Conservation (phyloP, 306 rosid genomes). For the Fragaria ananassa region DNA sequence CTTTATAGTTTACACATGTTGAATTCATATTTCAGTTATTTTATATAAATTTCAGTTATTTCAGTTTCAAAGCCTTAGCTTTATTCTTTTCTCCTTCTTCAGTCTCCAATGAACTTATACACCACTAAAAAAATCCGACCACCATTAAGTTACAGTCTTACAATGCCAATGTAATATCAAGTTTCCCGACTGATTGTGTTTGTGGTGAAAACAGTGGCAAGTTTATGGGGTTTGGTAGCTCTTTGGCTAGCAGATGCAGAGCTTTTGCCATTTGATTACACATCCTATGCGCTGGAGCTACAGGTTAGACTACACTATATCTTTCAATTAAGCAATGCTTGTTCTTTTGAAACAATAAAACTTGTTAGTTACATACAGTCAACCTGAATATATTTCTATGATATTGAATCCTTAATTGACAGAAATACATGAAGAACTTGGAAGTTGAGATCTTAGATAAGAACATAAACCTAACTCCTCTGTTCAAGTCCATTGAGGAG, state of each 20-base stretch:
- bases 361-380: background rate
- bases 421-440: conserved; percentile 40
- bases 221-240: conserved; percentile 70
- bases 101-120: background rate
- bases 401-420: conserved; percentile 22
- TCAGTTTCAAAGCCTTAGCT: too few species aligned
- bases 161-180: background rate
- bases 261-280: conserved; percentile 7
- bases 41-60: too few species aligned
- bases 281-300: background rate
- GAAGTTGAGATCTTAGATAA: conserved; percentile 35
- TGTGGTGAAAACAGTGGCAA: conserved; percentile 42
- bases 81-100: background rate
- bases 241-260: conserved; percentile 44
- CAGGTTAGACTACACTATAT: background rate
- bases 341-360: background rate
- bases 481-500: conserved; percentile 49
- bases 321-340: background rate
- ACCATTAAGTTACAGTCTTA: background rate
- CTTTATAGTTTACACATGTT: too few species aligned
- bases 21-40: too few species aligned
- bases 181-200: background rate
- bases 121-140: background rate
- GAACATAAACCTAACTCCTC: conserved; percentile 47
- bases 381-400: conserved; percentile 12